phyloP scores from a whole-genome alignment of 2,329 filamentous ascomycete species.

The Nannizziopsis barbatae region DNA sequence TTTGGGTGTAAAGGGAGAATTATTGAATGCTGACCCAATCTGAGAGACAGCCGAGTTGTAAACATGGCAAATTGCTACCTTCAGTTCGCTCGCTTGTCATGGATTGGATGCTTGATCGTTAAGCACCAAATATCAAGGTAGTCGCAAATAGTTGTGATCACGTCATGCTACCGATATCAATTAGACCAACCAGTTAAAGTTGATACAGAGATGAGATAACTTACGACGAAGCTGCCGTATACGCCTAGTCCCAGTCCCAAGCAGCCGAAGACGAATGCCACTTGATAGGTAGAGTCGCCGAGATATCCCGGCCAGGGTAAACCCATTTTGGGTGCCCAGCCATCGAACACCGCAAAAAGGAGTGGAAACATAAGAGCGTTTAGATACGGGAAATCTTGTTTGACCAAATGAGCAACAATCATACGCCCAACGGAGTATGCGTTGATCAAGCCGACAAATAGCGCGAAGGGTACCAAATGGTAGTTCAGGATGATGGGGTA shows the following conservation, averaged over 20 bases:
- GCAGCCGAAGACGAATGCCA: slow-evolving; percentile 81
- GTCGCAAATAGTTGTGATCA: slow-evolving; percentile 95
- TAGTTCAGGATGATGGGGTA: slow-evolving; percentile 71
- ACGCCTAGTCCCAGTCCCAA: slow-evolving; percentile 74
- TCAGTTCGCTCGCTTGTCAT: slow-evolving; percentile 22
- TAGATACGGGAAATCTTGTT: slow-evolving; percentile 76
- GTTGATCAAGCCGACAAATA: slow-evolving; percentile 83
- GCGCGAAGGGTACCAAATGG: slow-evolving; percentile 77
- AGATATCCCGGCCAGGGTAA: slow-evolving; percentile 70
- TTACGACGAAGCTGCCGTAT: slow-evolving; percentile 87
- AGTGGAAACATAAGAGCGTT: slow-evolving; percentile 76
- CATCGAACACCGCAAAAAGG: slow-evolving; percentile 66
- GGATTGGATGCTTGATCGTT: slow-evolving; percentile 76
- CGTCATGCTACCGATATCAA: slow-evolving; percentile 51
- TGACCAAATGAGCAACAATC: slow-evolving; percentile 86
- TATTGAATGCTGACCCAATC: no score
- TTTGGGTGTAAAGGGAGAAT: no score
- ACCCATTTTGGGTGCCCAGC: slow-evolving; percentile 57
- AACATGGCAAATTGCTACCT: slow-evolving; percentile 1
- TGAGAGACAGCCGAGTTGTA: no score
- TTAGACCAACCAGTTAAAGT: no score
- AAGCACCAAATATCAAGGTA: slow-evolving; percentile 98
- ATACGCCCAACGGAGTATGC: slow-evolving; percentile 93
- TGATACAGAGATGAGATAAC: slow-evolving; percentile 15
- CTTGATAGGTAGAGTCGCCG: slow-evolving; percentile 70